Conservation (phyloP, 441 rosid genomes). For the Populus trichocarpa region DNA sequence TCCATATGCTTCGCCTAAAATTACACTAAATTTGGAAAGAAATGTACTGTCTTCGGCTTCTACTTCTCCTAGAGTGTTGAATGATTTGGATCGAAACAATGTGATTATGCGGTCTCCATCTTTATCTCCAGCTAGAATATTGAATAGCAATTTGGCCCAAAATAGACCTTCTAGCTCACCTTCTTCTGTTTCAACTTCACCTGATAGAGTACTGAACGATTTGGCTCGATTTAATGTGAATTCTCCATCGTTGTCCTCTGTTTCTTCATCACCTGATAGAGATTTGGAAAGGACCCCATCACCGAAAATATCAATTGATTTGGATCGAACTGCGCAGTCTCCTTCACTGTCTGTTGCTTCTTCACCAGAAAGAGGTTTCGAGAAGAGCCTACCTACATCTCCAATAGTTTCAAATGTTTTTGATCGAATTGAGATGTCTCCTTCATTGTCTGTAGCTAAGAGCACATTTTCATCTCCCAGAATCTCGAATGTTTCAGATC, state of each 20-base stretch:
- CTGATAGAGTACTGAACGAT: neutral
- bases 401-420: constrained; percentile 17
- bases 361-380: constrained; percentile 32
- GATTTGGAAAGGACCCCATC: neutral
- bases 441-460: constrained; percentile 34
- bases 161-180: neutral
- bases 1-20: constrained; percentile 31
- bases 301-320: neutral
- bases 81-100: constrained; percentile 9
- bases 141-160: neutral
- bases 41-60: neutral
- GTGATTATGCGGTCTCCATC: constrained; percentile 1
- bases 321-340: constrained; percentile 26
- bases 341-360: constrained; percentile 37
- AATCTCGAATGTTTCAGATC: constrained; percentile 10
- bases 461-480: constrained; percentile 31
- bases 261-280: neutral
- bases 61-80: neutral
- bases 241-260: constrained; percentile 14
- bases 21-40: neutral
- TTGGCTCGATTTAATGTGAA: neutral
- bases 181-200: constrained; percentile 1
- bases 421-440: constrained; percentile 24
- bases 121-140: constrained; percentile 2
- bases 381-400: constrained; percentile 12